phyloP scores from a whole-genome alignment of 345 rosid species.

The Arabis alpina region DNA sequence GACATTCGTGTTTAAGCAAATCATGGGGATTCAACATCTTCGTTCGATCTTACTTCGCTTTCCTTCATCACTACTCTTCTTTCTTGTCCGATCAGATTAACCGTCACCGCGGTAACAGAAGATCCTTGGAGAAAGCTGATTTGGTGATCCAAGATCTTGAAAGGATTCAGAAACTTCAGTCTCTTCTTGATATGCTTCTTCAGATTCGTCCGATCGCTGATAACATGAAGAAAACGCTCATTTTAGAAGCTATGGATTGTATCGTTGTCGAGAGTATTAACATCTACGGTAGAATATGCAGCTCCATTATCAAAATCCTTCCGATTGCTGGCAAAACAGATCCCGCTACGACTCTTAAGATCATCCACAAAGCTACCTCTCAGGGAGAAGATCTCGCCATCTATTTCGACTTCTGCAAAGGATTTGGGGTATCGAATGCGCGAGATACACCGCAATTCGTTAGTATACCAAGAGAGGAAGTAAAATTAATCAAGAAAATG shows the following conservation, averaged over 20 bases:
- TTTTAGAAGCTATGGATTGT: constrained; percentile 84
- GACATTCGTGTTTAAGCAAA: constrained; percentile 44
- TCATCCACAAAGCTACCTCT: constrained; percentile 50
- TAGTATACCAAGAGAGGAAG: constrained; percentile 55
- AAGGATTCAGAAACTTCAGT: constrained; percentile 53
- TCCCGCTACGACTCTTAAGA: constrained; percentile 49
- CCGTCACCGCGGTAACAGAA: constrained; percentile 15
- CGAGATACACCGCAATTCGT: constrained; percentile 49
- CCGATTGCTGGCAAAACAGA: constrained; percentile 46
- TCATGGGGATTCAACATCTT: constrained; percentile 68
- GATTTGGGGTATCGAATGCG: constrained; percentile 57
- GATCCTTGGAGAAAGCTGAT: background rate
- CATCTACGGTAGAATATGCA: constrained; percentile 62
- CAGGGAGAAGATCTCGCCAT: constrained; percentile 58
- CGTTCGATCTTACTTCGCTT: constrained; percentile 63
- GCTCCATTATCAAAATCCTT: constrained; percentile 44
- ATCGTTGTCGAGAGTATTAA: constrained; percentile 62
- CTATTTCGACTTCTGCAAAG: constrained; percentile 60
- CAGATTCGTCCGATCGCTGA: constrained; percentile 56
- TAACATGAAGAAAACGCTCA: constrained; percentile 55
- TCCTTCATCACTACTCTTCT: constrained; percentile 57
- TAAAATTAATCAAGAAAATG: constrained; percentile 51
- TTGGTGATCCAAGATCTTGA: constrained; percentile 38
- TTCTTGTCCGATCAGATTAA: constrained; percentile 40
- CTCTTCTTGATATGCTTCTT: constrained; percentile 62